Evolutionary conservation across 345 rosid species (phyloP).

Genomic region (Iberis pinnata): DNA sequence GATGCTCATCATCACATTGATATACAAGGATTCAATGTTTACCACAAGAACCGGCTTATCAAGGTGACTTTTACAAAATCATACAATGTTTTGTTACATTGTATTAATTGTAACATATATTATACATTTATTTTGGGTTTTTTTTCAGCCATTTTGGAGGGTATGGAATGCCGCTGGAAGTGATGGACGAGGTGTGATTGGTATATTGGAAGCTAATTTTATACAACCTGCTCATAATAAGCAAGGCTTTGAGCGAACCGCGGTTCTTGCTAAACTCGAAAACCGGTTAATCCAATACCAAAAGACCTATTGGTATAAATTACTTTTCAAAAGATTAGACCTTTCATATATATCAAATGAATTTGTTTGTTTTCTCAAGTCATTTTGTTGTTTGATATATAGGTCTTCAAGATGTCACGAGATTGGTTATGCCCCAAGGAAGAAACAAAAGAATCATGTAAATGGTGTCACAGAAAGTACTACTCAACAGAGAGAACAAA

Average conservation of each 20-base stretch:
- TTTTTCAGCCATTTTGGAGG: constrained; percentile 74
- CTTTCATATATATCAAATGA: neutral
- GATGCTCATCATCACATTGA: constrained; percentile 66
- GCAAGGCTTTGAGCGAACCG: constrained; percentile 73
- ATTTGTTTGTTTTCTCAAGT: constrained; percentile 1
- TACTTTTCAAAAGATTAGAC: neutral
- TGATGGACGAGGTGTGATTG: constrained; percentile 75
- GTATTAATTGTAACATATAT: no score
- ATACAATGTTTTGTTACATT: neutral
- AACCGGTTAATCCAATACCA: constrained; percentile 39
- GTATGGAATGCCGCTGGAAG: constrained; percentile 85
- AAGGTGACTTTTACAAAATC: constrained; percentile 36
- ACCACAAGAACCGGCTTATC: constrained; percentile 74
- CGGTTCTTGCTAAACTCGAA: constrained; percentile 51
- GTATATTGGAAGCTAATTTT: constrained; percentile 73
- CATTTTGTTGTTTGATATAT: constrained; percentile 3
- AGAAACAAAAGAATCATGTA: constrained; percentile 19
- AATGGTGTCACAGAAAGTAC: neutral
- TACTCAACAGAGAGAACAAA: neutral
- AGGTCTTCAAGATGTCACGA: constrained; percentile 54
- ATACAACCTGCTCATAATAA: constrained; percentile 84
- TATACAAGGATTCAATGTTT: constrained; percentile 76
- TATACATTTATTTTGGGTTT: no score
- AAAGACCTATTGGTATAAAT: constrained; percentile 45
- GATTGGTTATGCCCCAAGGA: constrained; percentile 55